Evolutionary conservation across 2,329 filamentous ascomycete species (phyloP), one percentile per base, ranked within the genome.

Genomic region (Decorospora gaudefroyi): DNA sequence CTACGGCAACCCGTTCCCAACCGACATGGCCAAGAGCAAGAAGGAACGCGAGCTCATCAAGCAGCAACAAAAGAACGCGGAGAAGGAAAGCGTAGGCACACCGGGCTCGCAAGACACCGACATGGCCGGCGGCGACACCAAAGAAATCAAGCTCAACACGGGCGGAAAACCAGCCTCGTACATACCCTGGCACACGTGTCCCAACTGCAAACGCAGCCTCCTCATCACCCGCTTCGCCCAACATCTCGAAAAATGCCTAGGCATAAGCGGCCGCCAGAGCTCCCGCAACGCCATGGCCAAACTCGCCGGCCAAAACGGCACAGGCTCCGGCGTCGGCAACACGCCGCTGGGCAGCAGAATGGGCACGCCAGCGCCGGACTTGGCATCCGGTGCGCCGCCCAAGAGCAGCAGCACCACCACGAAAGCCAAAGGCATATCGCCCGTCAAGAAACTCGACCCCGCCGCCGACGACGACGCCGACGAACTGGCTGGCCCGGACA

Each of bases 1-100:
- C 53, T 90, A 90, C 69, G 87, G 86, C 36, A 88, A 90, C 70
- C 88, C 86, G 18, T 91, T 88, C 79, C 84, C 88, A 10, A 84
- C 83, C 12, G 85, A 86, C 15, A 80, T 86, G 48, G 87, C 86
- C 48, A 88, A 87, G 76, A 90, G 86, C 57, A 78, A 72, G 79
- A 90, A 88, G 77, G 86, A 85, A 67, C 83, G 84, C 74, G 81
- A 84, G 67, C 61, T 73, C 38, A 65, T 72, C 42, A 68, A 72
- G 62, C 59, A 74, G 53, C 65, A 73, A 59, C 61, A 72, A 49
- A 70, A 70, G 54, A 64, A 67, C 33, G 62, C 64, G 15, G 70
- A 73, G 37, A 73, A 73, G 48, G 73, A 72, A 51, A 71, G 65
- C 31, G 69, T 74, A 13, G 72, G 72, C 34, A 76, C 74, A 15